Base-by-base conservation (phyloP, 345 rosid species). In the Pistacia integerrima region DNA sequence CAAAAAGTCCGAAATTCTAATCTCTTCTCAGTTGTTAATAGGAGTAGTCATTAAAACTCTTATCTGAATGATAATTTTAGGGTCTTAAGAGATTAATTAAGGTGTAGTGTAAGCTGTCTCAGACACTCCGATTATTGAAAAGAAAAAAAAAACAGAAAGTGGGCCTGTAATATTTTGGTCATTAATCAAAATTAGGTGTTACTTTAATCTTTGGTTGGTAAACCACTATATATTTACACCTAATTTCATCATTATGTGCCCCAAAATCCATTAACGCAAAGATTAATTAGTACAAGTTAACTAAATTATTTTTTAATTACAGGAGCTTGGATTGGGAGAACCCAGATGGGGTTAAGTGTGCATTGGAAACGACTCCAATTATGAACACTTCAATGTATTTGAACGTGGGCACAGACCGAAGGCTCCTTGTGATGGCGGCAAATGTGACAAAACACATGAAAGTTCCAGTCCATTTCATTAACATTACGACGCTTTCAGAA, bases 291-390 rank as follows among this genome's bases (percentile, higher is more conserved):
- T 30, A 30, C 3, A 30, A 30, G 2, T 30, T 30, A 41, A 41
- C 9, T 41, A 5, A 41, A 41, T 41, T 41, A 41, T 41, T 7
- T 7, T 7, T 41, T 7, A 41, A 41, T 17, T 8, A 20, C 70
- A 96, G 99, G 95, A 96, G 99, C 79, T 72, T 77, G 84, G 97
- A 92, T 62, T 94, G 99, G 99, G 69, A 84, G 38, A 93, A 94
- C 73, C 94, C 94, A 13, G 84, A 86, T 3, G 99, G 99, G 18
- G 83, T 92, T 56, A 95, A 93, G 69, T 95, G 99, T 70, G 97
- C 98, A 3, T 63, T 82, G 41, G 99, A 95, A 69, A 92, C 92
- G 0, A 79, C 79, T 3, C 98, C 98, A 8, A 82, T 92, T 49
- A 82, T 86, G 11, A 88, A 93, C 80, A 77, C 68, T 41, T 84